phyloP scores from a whole-genome alignment of 108 stramenopile genomes.

The Nitzschia inconspicua region DNA sequence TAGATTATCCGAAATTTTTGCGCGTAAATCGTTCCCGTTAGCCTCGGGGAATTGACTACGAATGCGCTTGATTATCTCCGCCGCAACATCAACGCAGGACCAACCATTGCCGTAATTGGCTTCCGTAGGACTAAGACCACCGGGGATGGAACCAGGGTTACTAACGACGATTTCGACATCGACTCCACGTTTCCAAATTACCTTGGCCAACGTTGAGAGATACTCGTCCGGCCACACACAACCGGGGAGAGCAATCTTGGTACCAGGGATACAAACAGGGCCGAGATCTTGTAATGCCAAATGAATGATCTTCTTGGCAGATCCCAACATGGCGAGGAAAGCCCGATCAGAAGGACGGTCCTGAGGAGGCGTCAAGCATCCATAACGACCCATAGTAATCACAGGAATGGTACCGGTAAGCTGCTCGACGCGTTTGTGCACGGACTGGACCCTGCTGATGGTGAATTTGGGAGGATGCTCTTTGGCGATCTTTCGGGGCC shows the following conservation, averaged over 20 bases:
- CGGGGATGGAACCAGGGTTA: constrained; percentile 25
- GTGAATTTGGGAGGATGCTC: constrained; percentile 29
- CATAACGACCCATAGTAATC: constrained; percentile 44
- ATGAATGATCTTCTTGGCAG: constrained; percentile 33
- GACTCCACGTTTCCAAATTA: constrained; percentile 29
- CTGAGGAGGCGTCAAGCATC: constrained; percentile 19
- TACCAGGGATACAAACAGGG: constrained; percentile 30
- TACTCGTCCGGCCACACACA: constrained; percentile 27
- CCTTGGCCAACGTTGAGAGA: constrained; percentile 20
- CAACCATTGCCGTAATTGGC: constrained; percentile 60
- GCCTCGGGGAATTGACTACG: constrained; percentile 26
- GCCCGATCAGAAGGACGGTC: constrained; percentile 39
- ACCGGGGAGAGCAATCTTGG: constrained; percentile 29
- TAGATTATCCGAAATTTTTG: constrained; percentile 24
- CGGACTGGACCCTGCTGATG: too few relatives aligned
- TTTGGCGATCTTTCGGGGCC: constrained; percentile 16
- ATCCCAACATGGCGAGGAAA: constrained; percentile 42
- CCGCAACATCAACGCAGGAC: constrained; percentile 51
- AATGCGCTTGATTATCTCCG: constrained; percentile 34
- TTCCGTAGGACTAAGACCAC: constrained; percentile 38
- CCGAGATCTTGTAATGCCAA: constrained; percentile 41
- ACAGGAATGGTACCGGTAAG: constrained; percentile 17
- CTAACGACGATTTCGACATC: constrained; percentile 41
- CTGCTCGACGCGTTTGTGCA: constrained; percentile 1
- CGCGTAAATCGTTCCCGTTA: constrained; percentile 16